Evolutionary conservation across 2,329 filamentous ascomycete genomes (phyloP).

Genomic region (Pseudogymnoascus sp.): DNA sequence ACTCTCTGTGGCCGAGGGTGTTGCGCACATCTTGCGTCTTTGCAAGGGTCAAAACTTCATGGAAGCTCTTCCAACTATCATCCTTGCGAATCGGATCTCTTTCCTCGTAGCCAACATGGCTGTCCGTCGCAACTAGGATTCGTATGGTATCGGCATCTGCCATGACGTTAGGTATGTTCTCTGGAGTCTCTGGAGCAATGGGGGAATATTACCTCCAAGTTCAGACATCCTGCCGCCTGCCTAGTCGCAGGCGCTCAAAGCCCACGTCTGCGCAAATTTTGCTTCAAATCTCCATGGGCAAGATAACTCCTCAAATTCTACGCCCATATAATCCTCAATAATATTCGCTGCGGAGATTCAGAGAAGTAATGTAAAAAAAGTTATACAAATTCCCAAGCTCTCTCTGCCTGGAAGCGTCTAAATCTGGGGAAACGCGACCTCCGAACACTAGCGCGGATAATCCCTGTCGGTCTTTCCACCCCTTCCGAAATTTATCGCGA

Average conservation of each 20-base stretch:
- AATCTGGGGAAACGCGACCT: constrained; percentile 14
- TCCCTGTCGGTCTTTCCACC: constrained; percentile 9
- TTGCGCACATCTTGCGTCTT: constrained; percentile 65
- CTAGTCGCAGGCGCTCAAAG: neutral
- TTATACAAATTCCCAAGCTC: neutral
- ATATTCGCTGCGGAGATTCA: neutral
- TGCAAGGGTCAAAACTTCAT: constrained; percentile 88
- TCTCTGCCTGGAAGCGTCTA: neutral
- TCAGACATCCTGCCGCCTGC: constrained; percentile 1
- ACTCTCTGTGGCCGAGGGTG: constrained; percentile 11
- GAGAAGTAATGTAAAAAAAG: neutral
- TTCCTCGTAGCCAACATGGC: constrained; percentile 95
- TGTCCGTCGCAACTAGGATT: constrained; percentile 90
- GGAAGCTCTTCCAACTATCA: constrained; percentile 93
- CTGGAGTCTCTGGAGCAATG: neutral
- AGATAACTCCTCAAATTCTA: neutral
- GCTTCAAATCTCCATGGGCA: constrained; percentile 2
- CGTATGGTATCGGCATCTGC: constrained; percentile 71
- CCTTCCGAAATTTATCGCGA: constrained; percentile 6
- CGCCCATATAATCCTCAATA: neutral
- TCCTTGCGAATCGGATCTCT: constrained; percentile 90
- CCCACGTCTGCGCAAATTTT: constrained; percentile 3
- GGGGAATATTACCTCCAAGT: constrained; percentile 7
- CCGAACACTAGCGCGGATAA: constrained; percentile 1
- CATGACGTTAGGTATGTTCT: constrained; percentile 11